Base-by-base conservation (phyloP, 441 rosid genomes). In the Macaranga tanarius region DNA sequence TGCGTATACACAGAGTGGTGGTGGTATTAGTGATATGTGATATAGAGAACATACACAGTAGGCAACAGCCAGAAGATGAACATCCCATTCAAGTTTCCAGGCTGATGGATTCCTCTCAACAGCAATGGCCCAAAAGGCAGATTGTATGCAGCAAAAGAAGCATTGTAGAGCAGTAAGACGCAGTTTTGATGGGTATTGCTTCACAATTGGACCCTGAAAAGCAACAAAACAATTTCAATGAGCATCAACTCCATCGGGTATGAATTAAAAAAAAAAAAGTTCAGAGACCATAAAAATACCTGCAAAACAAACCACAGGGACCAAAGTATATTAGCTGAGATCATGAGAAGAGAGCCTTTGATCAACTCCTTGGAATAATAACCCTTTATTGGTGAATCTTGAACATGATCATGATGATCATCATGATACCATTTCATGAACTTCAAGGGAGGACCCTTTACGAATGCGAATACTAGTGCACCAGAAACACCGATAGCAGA, bases 281-380 rank as follows among this genome's bases (percentile, higher is more conserved):
- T 28, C 31, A 28, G 31, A 28, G 31, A 28, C 31, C 31, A 28
- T 28, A 64, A 15, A 58, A 17, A 5, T 61, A 93, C 96, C 92
- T 93, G 98, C 65, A 93, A 72, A 76, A 88, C 80, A 77, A 93
- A 81, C 95, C 94, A 93, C 74, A 90, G 45, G 78, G 92, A 88
- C 94, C 97, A 93, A 17, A 85, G 77, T 19, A 77, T 74, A 73
- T 88, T 88, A 78, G 96, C 90, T 16, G 86, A 65, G 74, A 93
- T 80, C 98, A 93, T 91, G 45, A 90, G 78, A 22, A 93, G 80
- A 51, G 85, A 79, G 25, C 98, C 98, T 81, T 85, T 88, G 2
- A 93, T 75, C 80, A 87, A 84, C 31, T 85, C 73, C 25, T 56
- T 23, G 5, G 83, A 66, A 55, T 57, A 65, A n/a, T 22, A 15